Evolutionary conservation across 1,284 basidiomycete species (phyloP), one percentile per base, ranked within the genome.

Genomic region (Coniferiporia weirii): DNA sequence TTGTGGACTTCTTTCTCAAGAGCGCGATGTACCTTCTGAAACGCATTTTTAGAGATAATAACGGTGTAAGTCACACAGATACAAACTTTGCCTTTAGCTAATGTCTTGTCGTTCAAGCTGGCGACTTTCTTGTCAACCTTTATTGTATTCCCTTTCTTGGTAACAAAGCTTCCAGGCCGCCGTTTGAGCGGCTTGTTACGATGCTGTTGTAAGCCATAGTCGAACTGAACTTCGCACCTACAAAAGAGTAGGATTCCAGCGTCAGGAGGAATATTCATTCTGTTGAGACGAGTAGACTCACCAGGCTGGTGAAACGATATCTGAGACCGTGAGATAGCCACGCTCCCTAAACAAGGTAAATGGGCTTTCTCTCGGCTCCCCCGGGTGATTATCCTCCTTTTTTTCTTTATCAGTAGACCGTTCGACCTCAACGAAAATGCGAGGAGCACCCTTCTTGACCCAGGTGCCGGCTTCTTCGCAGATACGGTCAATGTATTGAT

Each of bases 161-260:
- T 82, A 1, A 72, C 72, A 65, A 95, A 91, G 0, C 79, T 73
- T 4, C 71, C 64, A 0, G 90, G 89, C 43, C 91, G 79, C 17
- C 77, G 61, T 10, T 73, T 71, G 0, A 87, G 67, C 4, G 81
- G 82, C 46, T 75, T 75, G 54, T 75, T 76, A 6, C 89, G 79
- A 56, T 76, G 73, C 63, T 84, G 82, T 27, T 80, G 79, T 32
- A 90, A 73, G 1, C 85, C 81, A 66, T 91, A 91, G 63, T 90
- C 87, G 67, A 81, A 85, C 68, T 93, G 90, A 57, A 93, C 76
- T 66, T 89, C 87, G 66, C 87, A 89, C 87, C 87, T 89, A 49
- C 34, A 50, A 54, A n/a, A 13, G 27, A 27, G 27, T 27, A 27
- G 27, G 27, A 6, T n/a, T 52, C 54, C 20, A 36, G 61, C 38